These are phyloP conservation scores for Rhypophila decipiens DNA, from an alignment of 495 filamentous ascomycete species.

Conservation along the genomic window DNA sequence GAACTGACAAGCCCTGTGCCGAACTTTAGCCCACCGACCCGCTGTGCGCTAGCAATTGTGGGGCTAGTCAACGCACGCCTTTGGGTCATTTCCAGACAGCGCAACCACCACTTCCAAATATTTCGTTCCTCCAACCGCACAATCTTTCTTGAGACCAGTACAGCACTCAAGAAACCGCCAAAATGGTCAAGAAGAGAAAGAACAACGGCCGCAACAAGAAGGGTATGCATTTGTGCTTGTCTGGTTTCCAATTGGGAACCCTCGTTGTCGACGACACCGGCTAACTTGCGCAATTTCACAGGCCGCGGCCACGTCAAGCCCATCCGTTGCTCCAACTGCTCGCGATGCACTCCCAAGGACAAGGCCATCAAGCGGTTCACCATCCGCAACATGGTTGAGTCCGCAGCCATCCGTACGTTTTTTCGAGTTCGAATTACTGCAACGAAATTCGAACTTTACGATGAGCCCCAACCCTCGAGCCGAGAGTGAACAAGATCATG, in stretches of 20 bases:
- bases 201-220: slow-evolving; percentile 99
- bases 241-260: no score
- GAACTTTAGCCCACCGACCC: not conserved
- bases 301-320: slow-evolving; percentile 96
- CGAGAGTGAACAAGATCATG: not conserved
- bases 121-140: slow-evolving; percentile 20
- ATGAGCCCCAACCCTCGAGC: not conserved
- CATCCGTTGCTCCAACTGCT: slow-evolving; percentile 99
- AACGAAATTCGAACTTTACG: no score
- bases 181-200: slow-evolving; percentile 99
- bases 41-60: slow-evolving; percentile 6
- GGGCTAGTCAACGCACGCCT: slow-evolving; percentile 12
- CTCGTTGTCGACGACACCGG: not conserved
- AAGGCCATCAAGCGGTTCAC: slow-evolving; percentile 99
- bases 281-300: slow-evolving; percentile 14
- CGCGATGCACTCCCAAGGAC: slow-evolving; percentile 98
- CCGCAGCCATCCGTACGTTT: slow-evolving; percentile 95
- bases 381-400: slow-evolving; percentile 99
- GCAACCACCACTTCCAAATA: slow-evolving; percentile 21
- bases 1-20: slow-evolving; percentile 18
- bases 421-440: not conserved
- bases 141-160: slow-evolving; percentile 24
- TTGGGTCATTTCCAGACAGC: slow-evolving; percentile 15
- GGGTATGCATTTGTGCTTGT: slow-evolving; percentile 38
- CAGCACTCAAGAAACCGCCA: slow-evolving; percentile 55